These are phyloP conservation scores for Plasmopara muralis DNA, from an alignment of 352 stramenopile species.

Conservation along the genomic window DNA sequence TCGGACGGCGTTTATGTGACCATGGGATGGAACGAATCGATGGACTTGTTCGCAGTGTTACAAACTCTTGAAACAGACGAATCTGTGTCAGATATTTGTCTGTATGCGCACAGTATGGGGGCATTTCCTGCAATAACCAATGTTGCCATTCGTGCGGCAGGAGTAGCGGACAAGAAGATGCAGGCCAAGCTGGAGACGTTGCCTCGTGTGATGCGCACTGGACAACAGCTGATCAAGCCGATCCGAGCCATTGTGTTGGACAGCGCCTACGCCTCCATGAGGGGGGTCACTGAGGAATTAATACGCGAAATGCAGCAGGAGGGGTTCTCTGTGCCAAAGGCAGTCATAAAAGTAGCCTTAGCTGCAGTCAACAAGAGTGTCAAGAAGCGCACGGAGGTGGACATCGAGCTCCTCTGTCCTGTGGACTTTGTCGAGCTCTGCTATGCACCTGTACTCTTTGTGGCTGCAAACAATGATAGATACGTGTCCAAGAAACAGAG, in stretches of 20 bases:
- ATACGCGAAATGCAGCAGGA: conserved; percentile 58
- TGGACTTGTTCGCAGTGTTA: conserved; percentile 67
- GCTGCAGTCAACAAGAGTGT: conserved; percentile 68
- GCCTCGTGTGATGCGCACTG: conserved; percentile 40
- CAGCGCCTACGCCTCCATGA: conserved; percentile 66
- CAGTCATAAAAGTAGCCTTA: conserved; percentile 62
- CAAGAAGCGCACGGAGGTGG: conserved; percentile 67
- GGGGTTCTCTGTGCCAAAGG: conserved; percentile 62
- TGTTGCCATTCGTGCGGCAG: conserved; percentile 49
- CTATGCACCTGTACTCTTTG: conserved; percentile 63
- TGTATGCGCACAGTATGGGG: conserved; percentile 83
- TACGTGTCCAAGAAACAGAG: conserved; percentile 69
- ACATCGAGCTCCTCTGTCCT: conserved; percentile 56
- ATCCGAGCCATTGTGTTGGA: conserved; percentile 73
- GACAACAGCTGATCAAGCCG: conserved; percentile 42
- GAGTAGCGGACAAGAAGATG: conserved; percentile 38
- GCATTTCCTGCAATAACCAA: conserved; percentile 76
- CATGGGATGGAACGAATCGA: conserved; percentile 77
- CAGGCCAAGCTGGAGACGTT: conserved; percentile 48
- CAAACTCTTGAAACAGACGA: conserved; percentile 44
- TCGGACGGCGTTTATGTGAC: conserved; percentile 83
- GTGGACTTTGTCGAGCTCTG: conserved; percentile 68
- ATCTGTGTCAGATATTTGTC: conserved; percentile 46
- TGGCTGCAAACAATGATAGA: conserved; percentile 52
- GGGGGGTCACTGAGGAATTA: conserved; percentile 55